Evolutionary conservation across 2,329 filamentous ascomycete genomes (phyloP).

Genomic region (Passalora sequoiae): DNA sequence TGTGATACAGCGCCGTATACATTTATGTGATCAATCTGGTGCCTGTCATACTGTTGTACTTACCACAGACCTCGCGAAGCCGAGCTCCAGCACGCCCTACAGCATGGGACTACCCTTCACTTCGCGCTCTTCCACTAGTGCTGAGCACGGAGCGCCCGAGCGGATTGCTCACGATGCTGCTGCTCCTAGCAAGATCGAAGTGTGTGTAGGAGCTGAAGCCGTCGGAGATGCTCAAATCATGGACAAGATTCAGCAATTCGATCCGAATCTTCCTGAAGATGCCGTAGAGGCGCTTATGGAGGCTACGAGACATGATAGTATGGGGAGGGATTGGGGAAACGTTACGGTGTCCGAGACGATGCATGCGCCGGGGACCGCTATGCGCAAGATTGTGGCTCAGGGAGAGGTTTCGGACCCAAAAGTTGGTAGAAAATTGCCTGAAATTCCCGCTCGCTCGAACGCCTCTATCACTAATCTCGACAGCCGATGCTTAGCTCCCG

Average conservation of each 20-base stretch:
- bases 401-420: constrained; percentile 61
- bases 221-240: constrained; percentile 12
- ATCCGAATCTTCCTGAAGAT: constrained; percentile 19
- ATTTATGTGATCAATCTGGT: not conserved
- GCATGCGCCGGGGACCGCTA: constrained; percentile 24
- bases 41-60: not conserved
- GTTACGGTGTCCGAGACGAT: constrained; percentile 50
- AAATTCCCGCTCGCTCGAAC: too few species aligned
- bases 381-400: constrained; percentile 47
- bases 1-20: not conserved
- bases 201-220: constrained; percentile 11
- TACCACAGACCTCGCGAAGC: not conserved
- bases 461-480: too few species aligned
- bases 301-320: constrained; percentile 13
- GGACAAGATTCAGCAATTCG: constrained; percentile 16
- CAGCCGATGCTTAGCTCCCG: too few species aligned
- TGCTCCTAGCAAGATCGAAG: constrained; percentile 3
- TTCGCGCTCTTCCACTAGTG: not conserved
- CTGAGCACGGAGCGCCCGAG: not conserved
- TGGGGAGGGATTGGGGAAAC: constrained; percentile 64
- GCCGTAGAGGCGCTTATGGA: constrained; percentile 13
- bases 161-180: not conserved
- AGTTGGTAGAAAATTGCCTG: constrained; percentile 21
- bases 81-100: not conserved
- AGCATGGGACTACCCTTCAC: constrained; percentile 1